Percentiles rank a stretch among this genome's conserved stretches.
Conservation (phyloP, 1,284 basidiomycete species). For the Sporisorium sorghi region DNA sequence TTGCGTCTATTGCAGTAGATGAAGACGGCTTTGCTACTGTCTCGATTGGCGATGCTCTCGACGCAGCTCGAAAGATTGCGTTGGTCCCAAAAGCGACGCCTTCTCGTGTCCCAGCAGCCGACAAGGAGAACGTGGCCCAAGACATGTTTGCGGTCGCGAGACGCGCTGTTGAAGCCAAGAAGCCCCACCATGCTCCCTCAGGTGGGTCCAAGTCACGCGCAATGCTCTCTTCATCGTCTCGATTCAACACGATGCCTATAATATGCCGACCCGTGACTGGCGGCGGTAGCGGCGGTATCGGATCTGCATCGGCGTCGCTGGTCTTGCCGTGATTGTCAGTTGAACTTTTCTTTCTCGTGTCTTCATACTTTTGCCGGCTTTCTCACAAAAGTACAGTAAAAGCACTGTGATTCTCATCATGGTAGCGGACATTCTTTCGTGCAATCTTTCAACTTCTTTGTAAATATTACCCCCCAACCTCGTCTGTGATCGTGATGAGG, state of each 20-base stretch:
- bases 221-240: conserved; percentile 11
- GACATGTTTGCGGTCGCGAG: conserved; percentile 13
- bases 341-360: neutral
- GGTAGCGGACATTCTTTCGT: neutral
- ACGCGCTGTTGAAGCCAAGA: conserved; percentile 7
- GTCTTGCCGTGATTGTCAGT: conserved; percentile 13
- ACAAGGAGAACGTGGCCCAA: conserved; percentile 19
- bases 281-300: conserved; percentile 6
- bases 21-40: conserved; percentile 27
- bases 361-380: neutral
- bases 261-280: conserved; percentile 20
- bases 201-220: conserved; percentile 3
- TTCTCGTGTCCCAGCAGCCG: neutral
- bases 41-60: conserved; percentile 1
- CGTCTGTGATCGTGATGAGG: neutral
- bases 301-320: conserved; percentile 19
- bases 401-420: neutral
- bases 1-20: conserved; percentile 23
- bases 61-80: neutral
- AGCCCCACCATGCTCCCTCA: neutral
- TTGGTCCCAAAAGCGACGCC: neutral
- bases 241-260: conserved; percentile 22
- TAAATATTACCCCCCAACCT: conserved; percentile 24
- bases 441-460: conserved; percentile 8
- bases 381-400: conserved; percentile 2